These are phyloP conservation scores for Didymella exigua DNA, from an alignment of 2,329 filamentous ascomycete genomes.

Conservation along the genomic window DNA sequence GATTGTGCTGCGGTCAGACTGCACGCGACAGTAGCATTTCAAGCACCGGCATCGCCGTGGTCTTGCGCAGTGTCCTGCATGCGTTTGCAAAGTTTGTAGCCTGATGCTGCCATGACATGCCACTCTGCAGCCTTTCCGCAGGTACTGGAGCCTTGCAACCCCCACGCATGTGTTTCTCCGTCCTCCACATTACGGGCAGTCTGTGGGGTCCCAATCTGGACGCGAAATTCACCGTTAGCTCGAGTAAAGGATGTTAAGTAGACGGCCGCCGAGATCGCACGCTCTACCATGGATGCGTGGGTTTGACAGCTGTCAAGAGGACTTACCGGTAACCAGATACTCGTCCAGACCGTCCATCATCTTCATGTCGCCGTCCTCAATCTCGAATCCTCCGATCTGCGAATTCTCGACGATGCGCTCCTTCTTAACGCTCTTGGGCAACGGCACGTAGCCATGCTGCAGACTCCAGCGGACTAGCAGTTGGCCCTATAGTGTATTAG, in stretches of 20 bases:
- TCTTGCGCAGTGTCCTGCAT: slow-evolving; percentile 3
- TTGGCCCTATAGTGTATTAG: slow-evolving; percentile 52
- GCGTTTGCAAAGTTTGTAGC: not conserved
- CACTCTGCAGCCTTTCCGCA: slow-evolving; percentile 8
- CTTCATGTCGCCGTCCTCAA: slow-evolving; percentile 67
- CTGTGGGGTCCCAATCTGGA: slow-evolving; percentile 56
- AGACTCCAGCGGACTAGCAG: slow-evolving; percentile 78
- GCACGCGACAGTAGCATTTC: slow-evolving; percentile 9
- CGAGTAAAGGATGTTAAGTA: slow-evolving; percentile 10
- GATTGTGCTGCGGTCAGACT: slow-evolving; percentile 9
- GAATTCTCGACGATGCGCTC: slow-evolving; percentile 70
- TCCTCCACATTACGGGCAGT: slow-evolving; percentile 39
- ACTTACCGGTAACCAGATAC: slow-evolving; percentile 65
- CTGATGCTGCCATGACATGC: slow-evolving; percentile 13
- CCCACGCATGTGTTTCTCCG: slow-evolving; percentile 28
- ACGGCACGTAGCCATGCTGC: slow-evolving; percentile 73
- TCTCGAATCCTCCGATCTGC: slow-evolving; percentile 64
- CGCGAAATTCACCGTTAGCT: slow-evolving; percentile 22
- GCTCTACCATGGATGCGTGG: not conserved
- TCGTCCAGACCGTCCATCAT: slow-evolving; percentile 71
- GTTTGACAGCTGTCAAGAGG: slow-evolving; percentile 5
- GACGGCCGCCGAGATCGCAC: slow-evolving; percentile 23
- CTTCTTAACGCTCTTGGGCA: slow-evolving; percentile 73
- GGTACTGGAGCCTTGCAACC: slow-evolving; percentile 19
- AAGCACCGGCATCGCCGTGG: slow-evolving; percentile 6